Conservation (phyloP, 2,329 filamentous ascomycete species). For the Neoarthrinium moseri region DNA sequence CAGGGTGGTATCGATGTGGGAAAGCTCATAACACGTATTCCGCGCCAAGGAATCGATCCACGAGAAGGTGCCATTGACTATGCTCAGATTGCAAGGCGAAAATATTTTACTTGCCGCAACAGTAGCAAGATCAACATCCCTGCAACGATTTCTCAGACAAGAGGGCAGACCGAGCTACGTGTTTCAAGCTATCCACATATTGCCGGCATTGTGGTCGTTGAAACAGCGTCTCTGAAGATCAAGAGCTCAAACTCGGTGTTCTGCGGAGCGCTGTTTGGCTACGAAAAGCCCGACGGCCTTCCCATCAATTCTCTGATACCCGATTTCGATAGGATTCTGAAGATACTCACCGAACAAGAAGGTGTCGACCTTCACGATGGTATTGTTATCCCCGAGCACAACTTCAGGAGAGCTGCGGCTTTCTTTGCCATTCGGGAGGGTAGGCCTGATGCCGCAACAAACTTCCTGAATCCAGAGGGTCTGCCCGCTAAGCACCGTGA, state of each 20-base stretch:
- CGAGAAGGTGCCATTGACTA: conserved; percentile 76
- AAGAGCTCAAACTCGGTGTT: conserved; percentile 95
- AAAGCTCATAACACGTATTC: conserved; percentile 77
- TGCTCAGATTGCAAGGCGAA: conserved; percentile 67
- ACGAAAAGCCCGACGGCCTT: conserved; percentile 78
- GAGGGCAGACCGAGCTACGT: conserved; percentile 69
- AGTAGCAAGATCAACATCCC: conserved; percentile 78
- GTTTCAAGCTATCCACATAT: conserved; percentile 97
- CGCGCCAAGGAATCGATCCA: conserved; percentile 69
- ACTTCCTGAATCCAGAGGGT: conserved; percentile 82
- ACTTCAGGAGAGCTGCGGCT: conserved; percentile 85
- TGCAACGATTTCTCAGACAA: conserved; percentile 73
- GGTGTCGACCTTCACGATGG: conserved; percentile 81
- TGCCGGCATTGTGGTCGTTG: conserved; percentile 90
- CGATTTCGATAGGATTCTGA: conserved; percentile 79
- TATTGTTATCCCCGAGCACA: conserved; percentile 96
- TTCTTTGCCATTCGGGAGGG: conserved; percentile 82
- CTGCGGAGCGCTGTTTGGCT: conserved; percentile 86
- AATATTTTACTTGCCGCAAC: conserved; percentile 83
- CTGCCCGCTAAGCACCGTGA: conserved; percentile 85
- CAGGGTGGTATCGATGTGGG: conserved; percentile 71
- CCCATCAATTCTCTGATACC: conserved; percentile 80
- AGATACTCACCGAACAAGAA: conserved; percentile 82
- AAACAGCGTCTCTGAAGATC: conserved; percentile 74
- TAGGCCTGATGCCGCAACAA: conserved; percentile 71